These are phyloP conservation scores for Bassia scoparia DNA, from an alignment of 148 eudicot species.

Conservation along the genomic window DNA sequence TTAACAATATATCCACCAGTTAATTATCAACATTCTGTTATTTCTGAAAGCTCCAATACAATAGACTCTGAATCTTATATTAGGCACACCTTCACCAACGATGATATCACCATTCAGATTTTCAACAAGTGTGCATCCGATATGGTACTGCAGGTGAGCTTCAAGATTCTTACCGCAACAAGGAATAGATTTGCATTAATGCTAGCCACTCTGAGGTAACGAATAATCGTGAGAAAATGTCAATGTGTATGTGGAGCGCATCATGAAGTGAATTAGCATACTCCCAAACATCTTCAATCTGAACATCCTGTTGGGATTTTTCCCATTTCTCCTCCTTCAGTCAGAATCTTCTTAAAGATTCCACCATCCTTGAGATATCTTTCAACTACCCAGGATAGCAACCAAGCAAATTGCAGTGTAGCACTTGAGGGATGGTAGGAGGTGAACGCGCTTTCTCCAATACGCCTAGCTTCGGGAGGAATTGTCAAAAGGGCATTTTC, in stretches of 20 bases:
- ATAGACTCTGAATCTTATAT: not conserved
- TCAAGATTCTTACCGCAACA: conserved; percentile 71
- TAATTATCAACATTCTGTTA: not conserved
- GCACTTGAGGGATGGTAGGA: conserved; percentile 89
- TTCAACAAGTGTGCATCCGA: conserved; percentile 62
- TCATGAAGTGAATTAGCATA: too few species aligned
- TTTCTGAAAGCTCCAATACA: not conserved
- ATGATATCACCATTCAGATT: conserved; percentile 77
- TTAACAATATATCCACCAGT: not conserved
- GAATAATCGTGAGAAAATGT: too few species aligned
- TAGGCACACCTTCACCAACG: conserved; percentile 60
- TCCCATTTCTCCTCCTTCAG: conserved; percentile 97
- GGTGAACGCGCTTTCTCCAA: conserved; percentile 89
- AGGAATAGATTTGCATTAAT: too few species aligned
- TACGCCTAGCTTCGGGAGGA: conserved; percentile 89
- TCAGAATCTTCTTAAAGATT: conserved; percentile 70
- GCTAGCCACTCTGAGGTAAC: too few species aligned
- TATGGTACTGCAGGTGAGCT: conserved; percentile 70
- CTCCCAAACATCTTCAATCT: conserved; percentile 93
- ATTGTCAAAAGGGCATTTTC: conserved; percentile 90
- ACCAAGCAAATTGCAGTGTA: conserved; percentile 90
- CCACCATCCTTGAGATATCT: conserved; percentile 98
- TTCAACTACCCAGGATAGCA: conserved; percentile 88
- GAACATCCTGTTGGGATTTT: conserved; percentile 87
- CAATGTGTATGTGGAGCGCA: too few species aligned